phyloP scores from a whole-genome alignment of 345 rosid genomes.

The Syzygium grande region DNA sequence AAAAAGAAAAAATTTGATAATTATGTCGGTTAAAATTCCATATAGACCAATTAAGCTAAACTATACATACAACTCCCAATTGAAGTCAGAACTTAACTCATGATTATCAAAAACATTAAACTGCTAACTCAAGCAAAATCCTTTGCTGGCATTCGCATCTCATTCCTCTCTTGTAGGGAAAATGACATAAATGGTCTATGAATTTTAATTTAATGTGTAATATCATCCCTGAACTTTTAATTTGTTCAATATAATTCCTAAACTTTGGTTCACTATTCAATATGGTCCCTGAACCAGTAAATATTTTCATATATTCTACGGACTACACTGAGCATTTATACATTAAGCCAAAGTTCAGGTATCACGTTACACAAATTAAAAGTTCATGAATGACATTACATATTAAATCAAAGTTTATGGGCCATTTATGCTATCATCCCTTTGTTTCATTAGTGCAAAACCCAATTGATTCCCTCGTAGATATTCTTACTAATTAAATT shows the following conservation, averaged over 20 bases:
- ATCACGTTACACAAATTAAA: neutral
- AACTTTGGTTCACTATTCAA: neutral
- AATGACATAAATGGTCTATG: neutral
- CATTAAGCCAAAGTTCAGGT: neutral
- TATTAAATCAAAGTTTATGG: neutral
- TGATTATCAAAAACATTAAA: neutral
- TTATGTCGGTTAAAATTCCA: neutral
- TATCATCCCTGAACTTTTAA: neutral
- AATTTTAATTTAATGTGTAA: rapidly evolving
- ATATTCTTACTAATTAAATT: neutral
- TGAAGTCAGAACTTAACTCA: neutral
- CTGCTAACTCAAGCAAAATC: neutral
- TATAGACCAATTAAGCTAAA: neutral
- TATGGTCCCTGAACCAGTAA: neutral
- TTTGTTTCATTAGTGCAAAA: neutral
- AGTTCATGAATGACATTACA: rapidly evolving
- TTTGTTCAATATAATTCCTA: neutral
- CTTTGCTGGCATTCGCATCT: neutral
- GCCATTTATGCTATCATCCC: neutral
- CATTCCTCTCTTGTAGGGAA: neutral
- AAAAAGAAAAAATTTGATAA: neutral
- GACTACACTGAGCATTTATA: neutral
- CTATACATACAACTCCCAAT: neutral
- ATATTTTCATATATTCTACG: neutral
- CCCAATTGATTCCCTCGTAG: neutral